Conservation (phyloP, 108 stramenopile genomes). For the Seminavis robusta region DNA sequence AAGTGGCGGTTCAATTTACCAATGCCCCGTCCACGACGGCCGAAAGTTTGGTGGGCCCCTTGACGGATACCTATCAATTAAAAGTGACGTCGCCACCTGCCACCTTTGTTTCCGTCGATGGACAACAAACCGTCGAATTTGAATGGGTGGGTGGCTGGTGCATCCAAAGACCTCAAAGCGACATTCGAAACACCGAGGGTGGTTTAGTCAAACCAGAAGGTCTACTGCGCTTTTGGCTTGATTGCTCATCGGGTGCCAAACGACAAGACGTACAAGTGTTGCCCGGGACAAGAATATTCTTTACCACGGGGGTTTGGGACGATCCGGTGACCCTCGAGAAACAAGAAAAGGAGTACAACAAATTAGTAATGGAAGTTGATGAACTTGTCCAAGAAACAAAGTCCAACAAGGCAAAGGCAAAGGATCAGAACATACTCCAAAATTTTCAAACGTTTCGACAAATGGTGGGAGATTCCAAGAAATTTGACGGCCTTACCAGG, state of each 20-base stretch:
- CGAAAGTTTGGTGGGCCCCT: constrained; percentile 9
- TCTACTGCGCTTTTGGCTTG: constrained; percentile 23
- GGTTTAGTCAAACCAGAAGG: constrained; percentile 19
- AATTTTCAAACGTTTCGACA: constrained; percentile 1
- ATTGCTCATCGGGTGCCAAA: constrained; percentile 18
- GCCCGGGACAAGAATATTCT: constrained; percentile 22
- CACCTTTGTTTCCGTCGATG: constrained; percentile 24
- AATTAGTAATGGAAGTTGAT: constrained; percentile 5
- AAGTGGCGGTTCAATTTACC: constrained; percentile 18
- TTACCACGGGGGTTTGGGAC: constrained; percentile 29
- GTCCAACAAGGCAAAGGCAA: background rate
- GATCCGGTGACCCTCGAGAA: constrained; percentile 2
- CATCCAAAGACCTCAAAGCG: constrained; percentile 15
- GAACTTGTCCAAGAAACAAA: constrained; percentile 6
- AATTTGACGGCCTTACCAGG: constrained; percentile 7
- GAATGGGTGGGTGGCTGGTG: constrained; percentile 26
- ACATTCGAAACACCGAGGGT: constrained; percentile 18
- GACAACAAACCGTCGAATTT: constrained; percentile 17
- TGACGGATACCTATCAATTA: constrained; percentile 2
- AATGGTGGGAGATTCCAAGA: constrained; percentile 11
- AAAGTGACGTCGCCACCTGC: constrained; percentile 2
- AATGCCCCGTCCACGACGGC: background rate
- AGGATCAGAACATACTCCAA: constrained; percentile 8
- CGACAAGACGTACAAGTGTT: constrained; percentile 12
- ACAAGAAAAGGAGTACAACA: constrained; percentile 10